Conservation (phyloP, 768 basidiomycete species). For the Collybia mongolica region DNA sequence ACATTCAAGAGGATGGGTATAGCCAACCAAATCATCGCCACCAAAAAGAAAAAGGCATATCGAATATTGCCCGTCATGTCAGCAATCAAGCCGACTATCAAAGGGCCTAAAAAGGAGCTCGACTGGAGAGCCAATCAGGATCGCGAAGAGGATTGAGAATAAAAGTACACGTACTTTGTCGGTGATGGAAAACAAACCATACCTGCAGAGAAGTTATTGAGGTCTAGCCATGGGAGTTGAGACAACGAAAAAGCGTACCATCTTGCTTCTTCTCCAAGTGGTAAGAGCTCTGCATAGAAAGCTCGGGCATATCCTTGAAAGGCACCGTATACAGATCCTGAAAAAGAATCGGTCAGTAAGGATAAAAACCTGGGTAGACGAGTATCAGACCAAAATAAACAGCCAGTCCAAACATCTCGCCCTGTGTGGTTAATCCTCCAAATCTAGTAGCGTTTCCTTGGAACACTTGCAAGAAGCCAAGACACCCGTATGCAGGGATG, state of each 20-base stretch:
- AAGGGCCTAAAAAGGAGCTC: conserved; percentile 88
- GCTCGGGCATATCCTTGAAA: conserved; percentile 91
- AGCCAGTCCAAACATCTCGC: conserved; percentile 85
- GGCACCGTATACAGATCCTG: conserved; percentile 78
- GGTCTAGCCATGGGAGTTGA: neutral
- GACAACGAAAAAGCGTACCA: conserved; percentile 49
- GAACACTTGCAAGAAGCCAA: conserved; percentile 69
- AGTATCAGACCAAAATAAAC: conserved; percentile 82
- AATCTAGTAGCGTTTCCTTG: conserved; percentile 42
- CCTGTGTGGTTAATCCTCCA: conserved; percentile 74
- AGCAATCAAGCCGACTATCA: conserved; percentile 84
- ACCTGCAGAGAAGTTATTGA: conserved; percentile 32
- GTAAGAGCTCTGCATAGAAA: conserved; percentile 84
- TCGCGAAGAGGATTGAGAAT: conserved; percentile 8
- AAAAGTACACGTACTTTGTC: conserved; percentile 59
- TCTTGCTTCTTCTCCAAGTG: conserved; percentile 83
- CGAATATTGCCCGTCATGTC: conserved; percentile 91
- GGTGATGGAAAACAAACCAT: conserved; percentile 85
- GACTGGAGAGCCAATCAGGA: conserved; percentile 47
- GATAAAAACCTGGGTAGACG: neutral
- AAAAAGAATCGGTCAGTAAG: neutral
- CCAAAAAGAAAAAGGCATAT: conserved; percentile 86
- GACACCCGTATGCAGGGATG: conserved; percentile 79
- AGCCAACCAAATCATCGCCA: conserved; percentile 77
- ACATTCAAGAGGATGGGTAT: conserved; percentile 75